A percentile compares a stretch with the other conserved stretches of the same genome.
These are phyloP conservation scores for Alternaria alternata DNA, from an alignment of 2,329 filamentous ascomycete genomes.

Conservation along the genomic window DNA sequence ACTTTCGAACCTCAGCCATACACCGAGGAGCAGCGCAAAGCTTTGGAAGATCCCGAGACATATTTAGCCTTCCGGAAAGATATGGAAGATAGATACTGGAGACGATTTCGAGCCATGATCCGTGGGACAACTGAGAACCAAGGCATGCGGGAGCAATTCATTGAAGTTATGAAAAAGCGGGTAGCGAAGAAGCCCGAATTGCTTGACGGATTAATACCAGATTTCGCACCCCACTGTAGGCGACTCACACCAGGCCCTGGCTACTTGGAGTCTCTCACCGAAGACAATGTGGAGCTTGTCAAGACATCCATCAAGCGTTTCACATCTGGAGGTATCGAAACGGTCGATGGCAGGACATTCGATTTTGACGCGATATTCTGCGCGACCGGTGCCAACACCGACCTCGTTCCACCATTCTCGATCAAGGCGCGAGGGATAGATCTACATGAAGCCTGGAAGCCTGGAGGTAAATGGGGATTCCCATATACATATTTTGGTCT, in stretches of 20 bases:
- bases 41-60: conserved; percentile 66
- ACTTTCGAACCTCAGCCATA: conserved; percentile 55
- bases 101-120: conserved; percentile 53
- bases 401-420: conserved; percentile 63
- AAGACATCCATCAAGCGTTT: conserved; percentile 52
- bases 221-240: conserved; percentile 45
- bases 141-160: conserved; percentile 41
- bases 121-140: conserved; percentile 49
- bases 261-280: conserved; percentile 53
- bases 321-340: conserved; percentile 50
- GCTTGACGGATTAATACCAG: conserved; percentile 54
- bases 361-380: conserved; percentile 62
- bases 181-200: conserved; percentile 52
- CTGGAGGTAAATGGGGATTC: conserved; percentile 64
- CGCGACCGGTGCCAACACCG: conserved; percentile 70
- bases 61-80: conserved; percentile 62
- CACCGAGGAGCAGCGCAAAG: conserved; percentile 61
- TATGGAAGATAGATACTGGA: conserved; percentile 66
- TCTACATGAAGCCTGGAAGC: conserved; percentile 65
- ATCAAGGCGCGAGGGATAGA: conserved; percentile 65
- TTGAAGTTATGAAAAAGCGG: conserved; percentile 50
- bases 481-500: conserved; percentile 74
- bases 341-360: conserved; percentile 48
- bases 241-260: conserved; percentile 48
- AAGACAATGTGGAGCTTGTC: conserved; percentile 53